Evolutionary conservation across 2,329 filamentous ascomycete genomes (phyloP).

Genomic region (Fusarium sp.): DNA sequence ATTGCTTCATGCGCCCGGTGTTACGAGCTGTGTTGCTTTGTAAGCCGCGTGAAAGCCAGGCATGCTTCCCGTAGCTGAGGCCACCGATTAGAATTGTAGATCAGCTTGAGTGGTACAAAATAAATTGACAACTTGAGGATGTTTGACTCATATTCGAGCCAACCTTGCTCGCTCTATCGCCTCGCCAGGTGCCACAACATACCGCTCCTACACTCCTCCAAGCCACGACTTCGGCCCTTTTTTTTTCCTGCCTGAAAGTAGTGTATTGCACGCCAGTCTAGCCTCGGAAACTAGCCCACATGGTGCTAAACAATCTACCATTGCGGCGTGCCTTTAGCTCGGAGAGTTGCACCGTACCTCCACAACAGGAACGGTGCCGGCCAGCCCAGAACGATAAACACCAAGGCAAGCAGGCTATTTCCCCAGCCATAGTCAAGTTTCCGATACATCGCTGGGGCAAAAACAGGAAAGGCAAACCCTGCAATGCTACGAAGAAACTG

Average conservation of each 20-base stretch:
- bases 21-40: neutral
- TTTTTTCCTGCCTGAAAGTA: rapidly evolving
- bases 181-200: neutral
- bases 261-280: rapidly evolving
- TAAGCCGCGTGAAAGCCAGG: neutral
- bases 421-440: neutral
- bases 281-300: neutral
- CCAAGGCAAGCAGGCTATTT: neutral
- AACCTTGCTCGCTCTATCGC: neutral
- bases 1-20: neutral
- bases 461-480: neutral
- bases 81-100: neutral
- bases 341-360: neutral
- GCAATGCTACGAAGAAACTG: neutral
- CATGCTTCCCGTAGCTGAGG: neutral
- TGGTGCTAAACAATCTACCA: neutral
- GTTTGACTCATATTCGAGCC: neutral
- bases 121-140: neutral
- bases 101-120: no score
- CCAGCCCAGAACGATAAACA: neutral
- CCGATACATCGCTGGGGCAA: neutral
- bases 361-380: neutral
- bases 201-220: neutral
- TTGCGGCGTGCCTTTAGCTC: neutral
- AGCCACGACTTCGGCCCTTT: neutral